Conservation (phyloP, 805 yeast species). For the Wickerhamomyces rabaulensis region DNA sequence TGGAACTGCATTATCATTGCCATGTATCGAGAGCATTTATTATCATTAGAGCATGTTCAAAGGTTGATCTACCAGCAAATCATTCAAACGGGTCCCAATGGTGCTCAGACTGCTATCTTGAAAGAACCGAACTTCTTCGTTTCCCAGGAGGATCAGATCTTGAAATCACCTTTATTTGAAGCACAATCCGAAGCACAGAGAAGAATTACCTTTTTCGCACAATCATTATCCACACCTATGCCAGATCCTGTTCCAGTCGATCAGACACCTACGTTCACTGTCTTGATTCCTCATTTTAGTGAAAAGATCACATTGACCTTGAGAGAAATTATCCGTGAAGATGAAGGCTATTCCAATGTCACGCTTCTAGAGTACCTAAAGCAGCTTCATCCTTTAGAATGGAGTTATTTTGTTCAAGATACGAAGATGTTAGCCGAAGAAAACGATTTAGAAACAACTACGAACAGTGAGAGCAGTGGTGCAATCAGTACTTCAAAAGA, state of each 20-base stretch:
- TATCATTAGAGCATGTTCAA: constrained; percentile 97
- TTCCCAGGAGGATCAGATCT: constrained; percentile 73
- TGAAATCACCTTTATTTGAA: constrained; percentile 52
- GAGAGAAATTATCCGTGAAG: constrained; percentile 73
- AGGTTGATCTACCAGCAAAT: constrained; percentile 94
- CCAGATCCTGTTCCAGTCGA: constrained; percentile 63
- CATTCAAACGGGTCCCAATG: constrained; percentile 26
- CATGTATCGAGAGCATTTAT: constrained; percentile 97
- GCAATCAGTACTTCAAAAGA: constrained; percentile 11
- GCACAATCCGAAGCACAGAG: constrained; percentile 73
- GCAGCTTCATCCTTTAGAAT: constrained; percentile 56
- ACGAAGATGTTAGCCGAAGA: constrained; percentile 54
- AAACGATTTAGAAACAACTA: constrained; percentile 23
- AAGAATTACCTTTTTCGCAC: constrained; percentile 84
- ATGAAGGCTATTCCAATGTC: constrained; percentile 53
- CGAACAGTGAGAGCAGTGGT: constrained; percentile 14
- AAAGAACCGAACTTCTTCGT: constrained; percentile 76
- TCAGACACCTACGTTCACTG: constrained; percentile 78
- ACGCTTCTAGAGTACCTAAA: constrained; percentile 69
- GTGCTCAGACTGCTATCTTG: constrained; percentile 36
- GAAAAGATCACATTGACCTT: constrained; percentile 76
- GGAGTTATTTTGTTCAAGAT: constrained; percentile 67
- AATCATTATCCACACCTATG: constrained; percentile 81
- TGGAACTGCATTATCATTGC: constrained; percentile 98
- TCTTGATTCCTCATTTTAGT: constrained; percentile 79